Evolutionary conservation across 169 alveolate genomes (phyloP).

Genomic region (Perkinsus olseni): DNA sequence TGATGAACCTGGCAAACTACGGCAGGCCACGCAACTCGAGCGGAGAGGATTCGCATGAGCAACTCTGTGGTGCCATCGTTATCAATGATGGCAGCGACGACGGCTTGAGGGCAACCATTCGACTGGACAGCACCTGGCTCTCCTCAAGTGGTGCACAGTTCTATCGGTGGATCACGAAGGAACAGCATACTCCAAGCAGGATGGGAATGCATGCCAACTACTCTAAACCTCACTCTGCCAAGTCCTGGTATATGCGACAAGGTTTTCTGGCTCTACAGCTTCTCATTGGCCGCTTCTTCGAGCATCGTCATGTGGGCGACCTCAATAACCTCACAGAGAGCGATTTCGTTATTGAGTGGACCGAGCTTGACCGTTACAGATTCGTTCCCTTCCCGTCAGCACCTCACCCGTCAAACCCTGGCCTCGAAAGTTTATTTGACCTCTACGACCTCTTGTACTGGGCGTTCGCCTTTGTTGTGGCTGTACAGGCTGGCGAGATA

Average conservation of each 20-base stretch:
- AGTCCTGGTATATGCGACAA: neutral
- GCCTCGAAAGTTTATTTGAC: neutral
- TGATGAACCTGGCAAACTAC: neutral
- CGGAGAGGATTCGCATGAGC: neutral
- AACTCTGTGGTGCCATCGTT: neutral
- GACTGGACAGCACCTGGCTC: neutral
- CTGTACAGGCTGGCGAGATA: neutral
- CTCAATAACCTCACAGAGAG: neutral
- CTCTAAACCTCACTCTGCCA: neutral
- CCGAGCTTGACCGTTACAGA: neutral
- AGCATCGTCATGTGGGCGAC: neutral
- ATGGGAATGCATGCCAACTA: neutral
- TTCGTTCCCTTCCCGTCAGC: neutral
- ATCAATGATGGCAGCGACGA: neutral
- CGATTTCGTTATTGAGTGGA: neutral
- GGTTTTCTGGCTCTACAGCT: neutral
- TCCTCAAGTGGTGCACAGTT: neutral
- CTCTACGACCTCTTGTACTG: neutral
- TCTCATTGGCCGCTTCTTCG: neutral
- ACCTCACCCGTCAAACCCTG: neutral
- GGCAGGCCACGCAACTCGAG: neutral
- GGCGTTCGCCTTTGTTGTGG: neutral
- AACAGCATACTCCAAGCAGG: neutral
- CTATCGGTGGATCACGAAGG: neutral
- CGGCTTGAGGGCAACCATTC: neutral